phyloP scores from a whole-genome alignment of 768 basidiomycete species.

The Serendipita vermifera region DNA sequence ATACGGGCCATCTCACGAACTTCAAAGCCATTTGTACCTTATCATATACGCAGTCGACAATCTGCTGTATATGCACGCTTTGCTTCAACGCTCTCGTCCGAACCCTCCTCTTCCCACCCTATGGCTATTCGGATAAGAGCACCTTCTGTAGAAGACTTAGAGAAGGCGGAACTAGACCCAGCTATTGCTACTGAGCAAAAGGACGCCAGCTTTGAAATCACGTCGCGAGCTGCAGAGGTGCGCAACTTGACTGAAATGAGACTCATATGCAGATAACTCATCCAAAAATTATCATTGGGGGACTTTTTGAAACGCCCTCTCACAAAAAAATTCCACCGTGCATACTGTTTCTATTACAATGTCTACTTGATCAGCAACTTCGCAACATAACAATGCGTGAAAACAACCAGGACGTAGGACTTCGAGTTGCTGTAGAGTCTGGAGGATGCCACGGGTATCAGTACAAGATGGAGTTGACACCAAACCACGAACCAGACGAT shows the following conservation, averaged over 20 bases:
- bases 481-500: constrained; percentile 51
- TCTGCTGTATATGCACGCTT: too few relatives aligned
- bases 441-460: constrained; percentile 98
- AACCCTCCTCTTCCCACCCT: neutral
- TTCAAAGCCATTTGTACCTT: too few relatives aligned
- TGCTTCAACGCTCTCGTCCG: neutral
- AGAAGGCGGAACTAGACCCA: constrained; percentile 39
- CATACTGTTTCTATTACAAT: neutral
- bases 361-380: constrained; percentile 47
- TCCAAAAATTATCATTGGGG: too few relatives aligned
- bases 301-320: too few relatives aligned
- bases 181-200: constrained; percentile 18
- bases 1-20: too few relatives aligned
- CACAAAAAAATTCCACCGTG: too few relatives aligned
- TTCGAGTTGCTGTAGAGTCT: constrained; percentile 77
- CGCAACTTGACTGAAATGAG: too few relatives aligned
- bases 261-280: too few relatives aligned
- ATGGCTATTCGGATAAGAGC: neutral
- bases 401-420: constrained; percentile 47
- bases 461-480: constrained; percentile 79
- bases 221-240: constrained; percentile 68
- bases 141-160: constrained; percentile 31
- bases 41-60: too few relatives aligned
- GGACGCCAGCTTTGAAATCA: constrained; percentile 44
- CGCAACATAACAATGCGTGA: constrained; percentile 52